Conservation (phyloP, 345 rosid genomes). For the Citrus glauca region DNA sequence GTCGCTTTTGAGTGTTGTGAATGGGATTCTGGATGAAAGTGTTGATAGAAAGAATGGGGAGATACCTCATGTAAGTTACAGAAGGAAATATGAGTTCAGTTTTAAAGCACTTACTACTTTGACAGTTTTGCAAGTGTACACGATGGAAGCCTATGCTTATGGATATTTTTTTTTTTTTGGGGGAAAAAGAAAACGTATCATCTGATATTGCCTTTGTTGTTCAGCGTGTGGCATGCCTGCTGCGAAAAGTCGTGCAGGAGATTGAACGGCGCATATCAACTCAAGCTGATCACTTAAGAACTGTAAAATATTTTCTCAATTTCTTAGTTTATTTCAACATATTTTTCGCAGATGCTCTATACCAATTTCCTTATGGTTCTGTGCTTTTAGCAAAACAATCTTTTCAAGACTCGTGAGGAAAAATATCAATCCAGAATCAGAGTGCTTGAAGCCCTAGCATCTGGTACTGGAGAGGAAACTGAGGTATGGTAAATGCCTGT, state of each 20-base stretch:
- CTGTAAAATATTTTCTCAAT: conserved; percentile 38
- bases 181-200: neutral
- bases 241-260: conserved; percentile 92
- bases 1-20: conserved; percentile 80
- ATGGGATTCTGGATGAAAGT: conserved; percentile 91
- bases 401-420: conserved; percentile 85
- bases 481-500: conserved; percentile 39
- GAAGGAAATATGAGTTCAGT: neutral
- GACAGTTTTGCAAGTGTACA: neutral
- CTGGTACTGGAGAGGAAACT: conserved; percentile 57
- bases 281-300: conserved; percentile 92
- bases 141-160: neutral
- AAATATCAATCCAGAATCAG: conserved; percentile 76
- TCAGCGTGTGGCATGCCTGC: conserved; percentile 81
- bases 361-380: conserved; percentile 12
- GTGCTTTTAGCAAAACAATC: conserved; percentile 77
- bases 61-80: conserved; percentile 74
- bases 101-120: neutral
- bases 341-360: conserved; percentile 6
- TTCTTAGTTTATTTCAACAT: neutral
- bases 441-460: conserved; percentile 90
- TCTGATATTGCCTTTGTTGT: conserved; percentile 21
- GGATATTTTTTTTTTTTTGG: neutral
- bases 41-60: conserved; percentile 70
- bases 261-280: conserved; percentile 95